Base-by-base conservation (phyloP, 352 stramenopile genomes). In the Pelagophyceae sp. region DNA sequence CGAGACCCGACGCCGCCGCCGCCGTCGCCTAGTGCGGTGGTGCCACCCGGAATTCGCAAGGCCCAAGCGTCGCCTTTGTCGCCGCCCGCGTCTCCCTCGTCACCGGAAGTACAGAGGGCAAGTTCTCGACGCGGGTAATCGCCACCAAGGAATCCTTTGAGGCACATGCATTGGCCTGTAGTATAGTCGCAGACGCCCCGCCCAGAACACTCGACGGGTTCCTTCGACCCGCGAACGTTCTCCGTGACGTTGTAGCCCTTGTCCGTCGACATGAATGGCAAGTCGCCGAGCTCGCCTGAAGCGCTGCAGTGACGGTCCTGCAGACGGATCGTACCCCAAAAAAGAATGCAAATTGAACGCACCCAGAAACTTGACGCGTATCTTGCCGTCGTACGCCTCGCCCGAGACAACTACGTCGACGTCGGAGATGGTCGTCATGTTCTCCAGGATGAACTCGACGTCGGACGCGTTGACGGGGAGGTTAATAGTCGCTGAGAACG, bases 161-260 rank as follows among this genome's bases (percentile, higher is more conserved):
- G 80, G 76, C 82, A 86, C 40, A 33, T 19, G 78, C 82, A 86
- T 11, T 75, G 71, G 27, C 82, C 82, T 0, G 79, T 79, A 32
- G 37, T 38, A 35, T 72, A 60, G 76, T 84, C 89, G 75, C 90
- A 95, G 38, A 86, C 84, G 70, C 90, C 90, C 51, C 92, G 91
- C 71, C 84, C 84, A 0, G 87, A 92, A 84, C 90, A 95, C 27
- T 90, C 90, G 65, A 91, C 88, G 19, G 74, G 76, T 40, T 83
- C 78, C 54, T 77, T 80, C 20, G 76, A 78, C 63, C 76, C 76
- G 1, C 35, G 17, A 1, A 72, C 35, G 6, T 27, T 72, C 76
- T 80, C 76, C 25, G 67, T 80, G n/a, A 80, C 76, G 76, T 77
- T 80, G 38, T 23, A 69, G n/a, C 60, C 69, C 15, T 33, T 50